Evolutionary conservation across 345 rosid genomes (phyloP).

Genomic region (Bruguiera parviflora): DNA sequence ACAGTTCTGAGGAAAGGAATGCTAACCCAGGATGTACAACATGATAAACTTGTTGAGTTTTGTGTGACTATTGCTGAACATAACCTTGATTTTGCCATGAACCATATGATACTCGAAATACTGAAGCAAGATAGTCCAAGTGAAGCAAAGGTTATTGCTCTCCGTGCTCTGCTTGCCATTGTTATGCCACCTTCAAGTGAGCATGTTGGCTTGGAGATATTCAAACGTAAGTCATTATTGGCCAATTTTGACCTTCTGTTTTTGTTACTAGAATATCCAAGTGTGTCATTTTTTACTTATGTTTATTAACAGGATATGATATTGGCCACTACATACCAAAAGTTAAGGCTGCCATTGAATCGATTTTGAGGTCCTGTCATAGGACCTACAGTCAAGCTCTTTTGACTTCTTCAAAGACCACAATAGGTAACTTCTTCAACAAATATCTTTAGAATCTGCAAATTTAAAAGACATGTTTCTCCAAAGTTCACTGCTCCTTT

Average conservation of each 20-base stretch:
- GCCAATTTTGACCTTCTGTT: slow-evolving; percentile 14
- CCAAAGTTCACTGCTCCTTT: no score
- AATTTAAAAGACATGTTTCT: neutral
- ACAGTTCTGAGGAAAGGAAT: slow-evolving; percentile 81
- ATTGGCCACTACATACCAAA: slow-evolving; percentile 93
- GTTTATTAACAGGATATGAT: slow-evolving; percentile 59
- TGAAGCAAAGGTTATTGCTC: slow-evolving; percentile 97
- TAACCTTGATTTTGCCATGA: slow-evolving; percentile 99
- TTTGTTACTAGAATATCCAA: slow-evolving; percentile 1
- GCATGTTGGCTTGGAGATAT: slow-evolving; percentile 84
- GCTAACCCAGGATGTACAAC: slow-evolving; percentile 96
- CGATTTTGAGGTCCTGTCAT: slow-evolving; percentile 86
- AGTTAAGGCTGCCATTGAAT: slow-evolving; percentile 96
- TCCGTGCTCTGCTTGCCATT: slow-evolving; percentile 90
- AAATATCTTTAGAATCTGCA: neutral
- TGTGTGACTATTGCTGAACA: slow-evolving; percentile 96
- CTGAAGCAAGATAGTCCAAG: slow-evolving; percentile 91
- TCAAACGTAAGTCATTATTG: slow-evolving; percentile 52
- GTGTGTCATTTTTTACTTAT: slow-evolving; percentile 22
- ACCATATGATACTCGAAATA: slow-evolving; percentile 93
- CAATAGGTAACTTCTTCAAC: slow-evolving; percentile 52
- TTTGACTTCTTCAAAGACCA: slow-evolving; percentile 83
- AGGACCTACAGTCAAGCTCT: slow-evolving; percentile 85
- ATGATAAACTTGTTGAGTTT: slow-evolving; percentile 95
- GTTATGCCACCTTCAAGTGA: slow-evolving; percentile 89